Evolutionary conservation across 129 eudicot genomes (phyloP).

Genomic region (Pittosporum tobira): DNA sequence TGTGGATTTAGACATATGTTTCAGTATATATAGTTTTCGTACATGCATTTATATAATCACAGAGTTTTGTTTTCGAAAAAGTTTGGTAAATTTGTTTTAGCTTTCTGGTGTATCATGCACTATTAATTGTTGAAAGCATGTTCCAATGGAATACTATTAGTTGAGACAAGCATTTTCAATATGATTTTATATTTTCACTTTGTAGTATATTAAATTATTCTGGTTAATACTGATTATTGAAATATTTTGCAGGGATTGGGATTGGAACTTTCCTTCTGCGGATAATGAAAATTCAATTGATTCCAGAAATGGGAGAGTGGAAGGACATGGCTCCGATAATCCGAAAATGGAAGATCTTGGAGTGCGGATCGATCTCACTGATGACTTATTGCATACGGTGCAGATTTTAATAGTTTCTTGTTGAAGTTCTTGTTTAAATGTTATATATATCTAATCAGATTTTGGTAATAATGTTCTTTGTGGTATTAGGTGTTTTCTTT

Average conservation of each 20-base stretch:
- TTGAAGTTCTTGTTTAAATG: no score
- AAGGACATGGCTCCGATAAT: constrained; percentile 23
- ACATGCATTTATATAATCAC: not conserved
- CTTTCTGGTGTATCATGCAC: not conserved
- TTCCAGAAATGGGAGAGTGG: constrained; percentile 22
- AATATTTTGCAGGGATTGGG: constrained; percentile 49
- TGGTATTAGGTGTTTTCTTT: constrained; percentile 74
- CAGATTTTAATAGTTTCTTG: not conserved
- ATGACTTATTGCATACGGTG: constrained; percentile 95
- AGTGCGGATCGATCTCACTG: constrained; percentile 86
- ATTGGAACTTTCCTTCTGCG: constrained; percentile 21
- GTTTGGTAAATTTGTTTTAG: no score
- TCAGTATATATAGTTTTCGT: no score
- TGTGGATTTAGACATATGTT: no score
- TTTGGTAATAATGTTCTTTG: not conserved
- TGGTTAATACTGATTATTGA: not conserved
- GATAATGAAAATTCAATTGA: constrained; percentile 20
- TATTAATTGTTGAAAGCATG: not conserved
- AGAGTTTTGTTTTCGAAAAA: no score
- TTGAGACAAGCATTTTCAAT: not conserved
- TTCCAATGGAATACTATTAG: no score
- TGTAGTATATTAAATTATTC: not conserved
- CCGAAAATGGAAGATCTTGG: constrained; percentile 42
- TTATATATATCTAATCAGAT: constrained; percentile 7
- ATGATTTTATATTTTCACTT: not conserved